Evolutionary conservation across 2,329 filamentous ascomycete genomes (phyloP).

Genomic region (Cytospora leucostoma): DNA sequence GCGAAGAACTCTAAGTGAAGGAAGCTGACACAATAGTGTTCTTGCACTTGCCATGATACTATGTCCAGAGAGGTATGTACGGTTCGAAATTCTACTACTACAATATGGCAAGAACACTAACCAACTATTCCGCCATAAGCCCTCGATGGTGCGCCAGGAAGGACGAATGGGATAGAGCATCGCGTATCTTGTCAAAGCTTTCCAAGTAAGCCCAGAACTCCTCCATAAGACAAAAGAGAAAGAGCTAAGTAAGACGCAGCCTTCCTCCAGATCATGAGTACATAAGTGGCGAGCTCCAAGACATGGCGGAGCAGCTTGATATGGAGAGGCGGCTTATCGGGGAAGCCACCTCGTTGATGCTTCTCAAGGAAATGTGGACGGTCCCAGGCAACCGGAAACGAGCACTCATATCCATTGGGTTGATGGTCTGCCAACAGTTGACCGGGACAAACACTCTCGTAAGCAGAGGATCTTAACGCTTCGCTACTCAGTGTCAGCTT

Average conservation of each 20-base stretch:
- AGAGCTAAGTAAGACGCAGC: not conserved
- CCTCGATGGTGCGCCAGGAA: conserved; percentile 68
- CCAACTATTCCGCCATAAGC: conserved; percentile 43
- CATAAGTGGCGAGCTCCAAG: conserved; percentile 59
- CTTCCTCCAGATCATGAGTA: conserved; percentile 49
- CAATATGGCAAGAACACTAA: not conserved
- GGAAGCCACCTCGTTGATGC: conserved; percentile 54
- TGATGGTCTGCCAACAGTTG: conserved; percentile 40
- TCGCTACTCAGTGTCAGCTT: not conserved
- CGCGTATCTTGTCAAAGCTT: conserved; percentile 55
- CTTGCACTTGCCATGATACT: conserved; percentile 62
- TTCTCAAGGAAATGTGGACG: conserved; percentile 65
- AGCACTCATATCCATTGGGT: conserved; percentile 59
- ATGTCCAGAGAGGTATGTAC: conserved; percentile 50
- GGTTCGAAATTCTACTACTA: not conserved
- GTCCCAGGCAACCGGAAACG: conserved; percentile 64
- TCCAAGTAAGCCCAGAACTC: conserved; percentile 36
- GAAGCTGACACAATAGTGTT: conserved; percentile 33
- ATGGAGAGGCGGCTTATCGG: conserved; percentile 60
- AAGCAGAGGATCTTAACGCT: not conserved
- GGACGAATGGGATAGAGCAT: conserved; percentile 68
- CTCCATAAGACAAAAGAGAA: not conserved
- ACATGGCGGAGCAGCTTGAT: conserved; percentile 63
- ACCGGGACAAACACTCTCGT: conserved; percentile 18
- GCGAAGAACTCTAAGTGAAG: not conserved